Evolutionary conservation across 2,329 filamentous ascomycete genomes (phyloP).

Genomic region (Pezicula carpinea): DNA sequence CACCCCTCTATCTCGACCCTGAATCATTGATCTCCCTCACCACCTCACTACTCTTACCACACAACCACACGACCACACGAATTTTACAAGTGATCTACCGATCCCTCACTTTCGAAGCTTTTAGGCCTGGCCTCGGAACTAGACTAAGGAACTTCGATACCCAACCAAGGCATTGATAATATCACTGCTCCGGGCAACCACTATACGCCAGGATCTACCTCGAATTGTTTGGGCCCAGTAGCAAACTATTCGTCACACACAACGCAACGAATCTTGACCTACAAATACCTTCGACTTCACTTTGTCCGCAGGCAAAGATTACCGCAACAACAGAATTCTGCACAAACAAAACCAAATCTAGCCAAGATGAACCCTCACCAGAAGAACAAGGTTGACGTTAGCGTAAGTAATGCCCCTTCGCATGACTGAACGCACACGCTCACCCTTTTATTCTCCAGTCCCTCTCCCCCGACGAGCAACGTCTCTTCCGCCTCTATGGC

Average conservation of each 20-base stretch:
- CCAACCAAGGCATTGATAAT: too few species aligned
- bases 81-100: too few species aligned
- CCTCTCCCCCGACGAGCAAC: slow-evolving; percentile 90
- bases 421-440: slow-evolving; percentile 4
- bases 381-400: slow-evolving; percentile 97
- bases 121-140: too few species aligned
- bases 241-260: slow-evolving; percentile 6
- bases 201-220: slow-evolving; percentile 4
- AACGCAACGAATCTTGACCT: slow-evolving; percentile 6
- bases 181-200: neutral
- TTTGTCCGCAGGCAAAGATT: neutral
- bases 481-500: slow-evolving; percentile 93
- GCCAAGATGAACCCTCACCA: slow-evolving; percentile 86
- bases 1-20: too few species aligned
- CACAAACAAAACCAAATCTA: slow-evolving; percentile 4
- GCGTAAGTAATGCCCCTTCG: slow-evolving; percentile 54
- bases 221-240: slow-evolving; percentile 10
- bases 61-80: too few species aligned
- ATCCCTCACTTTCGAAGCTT: too few species aligned
- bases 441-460: slow-evolving; percentile 49
- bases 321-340: neutral
- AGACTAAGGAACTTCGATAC: too few species aligned
- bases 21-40: too few species aligned
- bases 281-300: neutral
- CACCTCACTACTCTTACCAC: too few species aligned